Evolutionary conservation across 1,284 basidiomycete genomes (phyloP), one percentile per base, ranked within the genome.

Genomic region (Taiwanofungus camphoratus): DNA sequence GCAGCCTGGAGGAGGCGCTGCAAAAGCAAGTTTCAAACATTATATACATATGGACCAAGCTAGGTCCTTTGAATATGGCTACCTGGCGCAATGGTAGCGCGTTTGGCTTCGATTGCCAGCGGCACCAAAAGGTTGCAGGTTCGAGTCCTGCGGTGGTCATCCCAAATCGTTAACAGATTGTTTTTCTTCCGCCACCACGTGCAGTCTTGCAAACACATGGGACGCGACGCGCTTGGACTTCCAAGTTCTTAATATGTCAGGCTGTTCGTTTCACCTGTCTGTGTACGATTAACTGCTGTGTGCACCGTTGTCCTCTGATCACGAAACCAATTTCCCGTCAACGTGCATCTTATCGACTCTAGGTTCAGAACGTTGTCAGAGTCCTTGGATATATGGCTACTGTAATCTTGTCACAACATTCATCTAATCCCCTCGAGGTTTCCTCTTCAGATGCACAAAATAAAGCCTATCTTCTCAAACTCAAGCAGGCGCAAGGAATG

Each of bases 81-180:
- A 73, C 76, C 76, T 82, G 68, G 79, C 78, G 77, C 78, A 81
- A 81, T 82, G 82, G 83, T 84, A 85, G 82, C 82, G 82, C 82
- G 81, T 86, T 82, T 85, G 82, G 82, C 82, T 86, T 85, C 82
- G 82, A 85, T 76, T 57, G 78, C 78, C 60, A 58, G 62, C 61
- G 68, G 60, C 53, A 86, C 78, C 81, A 83, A 81, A 81, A 84
- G 81, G 82, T 79, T 84, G 82, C 80, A 84, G 82, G 83, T 87
- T 87, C 83, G 83, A 87, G 82, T 84, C 83, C 80, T 84, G 81
- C 81, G 76, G 79, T 80, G 78, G 79, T 80, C 76, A 79, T 63
- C 57, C 58, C n/a, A n/a, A n/a, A n/a, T 65, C 59, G 66, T 57
- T 42, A 32, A 9, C 24, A 24, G 9, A 6, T 23, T 29, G 8